Conservation (phyloP, 208 protist species). For the Crithidia thermophila region DNA sequence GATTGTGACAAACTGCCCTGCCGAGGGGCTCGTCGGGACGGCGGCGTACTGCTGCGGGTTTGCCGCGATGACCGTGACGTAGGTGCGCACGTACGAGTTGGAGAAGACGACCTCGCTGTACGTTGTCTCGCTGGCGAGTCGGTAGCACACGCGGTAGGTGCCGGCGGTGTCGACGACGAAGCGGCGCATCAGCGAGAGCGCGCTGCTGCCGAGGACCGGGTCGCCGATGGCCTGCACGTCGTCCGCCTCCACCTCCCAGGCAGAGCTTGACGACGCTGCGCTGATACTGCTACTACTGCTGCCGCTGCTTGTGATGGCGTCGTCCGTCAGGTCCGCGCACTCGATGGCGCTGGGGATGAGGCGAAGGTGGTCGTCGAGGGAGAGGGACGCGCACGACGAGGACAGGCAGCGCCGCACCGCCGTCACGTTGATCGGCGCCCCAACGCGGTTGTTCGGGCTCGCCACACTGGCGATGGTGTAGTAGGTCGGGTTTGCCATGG, state of each 20-base stretch:
- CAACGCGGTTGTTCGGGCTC: slow-evolving; percentile 48
- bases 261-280: background rate
- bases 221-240: slow-evolving; percentile 39
- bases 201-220: slow-evolving; percentile 32
- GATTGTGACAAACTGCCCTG: slow-evolving; percentile 72
- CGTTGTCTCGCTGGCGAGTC: slow-evolving; percentile 24
- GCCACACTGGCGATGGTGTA: slow-evolving; percentile 67
- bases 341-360: slow-evolving; percentile 40
- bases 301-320: background rate
- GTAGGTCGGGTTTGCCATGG: slow-evolving; percentile 82
- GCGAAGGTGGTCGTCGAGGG: slow-evolving; percentile 45
- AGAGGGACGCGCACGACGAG: slow-evolving; percentile 42
- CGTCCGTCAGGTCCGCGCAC: slow-evolving; percentile 45
- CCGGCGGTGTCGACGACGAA: slow-evolving; percentile 67
- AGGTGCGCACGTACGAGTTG: slow-evolving; percentile 24
- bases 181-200: slow-evolving; percentile 40
- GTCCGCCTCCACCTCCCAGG: slow-evolving; percentile 9
- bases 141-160: slow-evolving; percentile 88
- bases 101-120: slow-evolving; percentile 68
- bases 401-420: slow-evolving; percentile 58
- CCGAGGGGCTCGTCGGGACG: slow-evolving; percentile 50
- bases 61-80: slow-evolving; percentile 39
- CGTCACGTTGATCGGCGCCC: slow-evolving; percentile 58
- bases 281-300: background rate
- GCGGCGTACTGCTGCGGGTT: slow-evolving; percentile 52